Conservation (phyloP, 2,329 filamentous ascomycete species). For the Sclerotinia glacialis region DNA sequence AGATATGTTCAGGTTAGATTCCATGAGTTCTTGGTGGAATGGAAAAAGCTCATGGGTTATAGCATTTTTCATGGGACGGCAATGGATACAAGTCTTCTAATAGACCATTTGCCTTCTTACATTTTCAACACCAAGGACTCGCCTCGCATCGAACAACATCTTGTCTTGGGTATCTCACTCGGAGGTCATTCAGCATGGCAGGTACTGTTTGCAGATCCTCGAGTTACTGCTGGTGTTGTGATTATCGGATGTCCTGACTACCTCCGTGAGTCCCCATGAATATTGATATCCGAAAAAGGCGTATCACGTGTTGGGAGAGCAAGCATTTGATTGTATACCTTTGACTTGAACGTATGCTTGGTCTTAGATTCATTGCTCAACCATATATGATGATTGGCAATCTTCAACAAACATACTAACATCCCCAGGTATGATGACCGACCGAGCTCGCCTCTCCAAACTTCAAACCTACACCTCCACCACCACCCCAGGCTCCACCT, state of each 20-base stretch:
- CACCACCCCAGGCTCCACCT: constrained; percentile 54
- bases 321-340: neutral
- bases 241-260: constrained; percentile 92
- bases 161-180: constrained; percentile 78
- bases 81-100: constrained; percentile 69
- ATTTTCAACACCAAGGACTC: constrained; percentile 54
- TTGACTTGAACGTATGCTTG: too few relatives aligned
- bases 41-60: constrained; percentile 8
- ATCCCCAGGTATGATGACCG: constrained; percentile 59
- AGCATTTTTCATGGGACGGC: constrained; percentile 70
- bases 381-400: neutral
- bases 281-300: too few relatives aligned
- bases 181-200: constrained; percentile 91
- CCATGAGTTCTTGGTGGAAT: neutral
- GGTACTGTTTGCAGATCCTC: constrained; percentile 70
- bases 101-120: constrained; percentile 76
- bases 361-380: neutral
- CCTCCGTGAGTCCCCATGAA: constrained; percentile 50
- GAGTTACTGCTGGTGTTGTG: constrained; percentile 73
- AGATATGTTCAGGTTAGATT: constrained; percentile 69
- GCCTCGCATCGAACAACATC: constrained; percentile 56
- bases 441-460: constrained; percentile 72
- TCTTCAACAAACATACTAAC: constrained; percentile 17
- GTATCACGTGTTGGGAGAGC: too few relatives aligned
- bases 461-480: constrained; percentile 58